Evolutionary conservation across 2,329 filamentous ascomycete genomes (phyloP).

Genomic region (Claviceps pazoutovae): DNA sequence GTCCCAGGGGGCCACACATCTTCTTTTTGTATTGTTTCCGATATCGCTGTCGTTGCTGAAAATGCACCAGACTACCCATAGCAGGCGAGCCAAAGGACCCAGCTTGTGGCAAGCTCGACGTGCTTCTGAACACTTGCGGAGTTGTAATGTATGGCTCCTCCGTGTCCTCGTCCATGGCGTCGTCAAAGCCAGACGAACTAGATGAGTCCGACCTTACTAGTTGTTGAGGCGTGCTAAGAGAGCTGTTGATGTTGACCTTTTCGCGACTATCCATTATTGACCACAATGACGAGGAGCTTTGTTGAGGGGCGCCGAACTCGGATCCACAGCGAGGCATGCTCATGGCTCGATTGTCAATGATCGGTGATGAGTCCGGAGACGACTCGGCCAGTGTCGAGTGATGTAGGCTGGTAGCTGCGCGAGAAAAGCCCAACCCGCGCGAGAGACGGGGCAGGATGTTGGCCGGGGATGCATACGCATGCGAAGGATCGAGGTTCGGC

Average conservation of each 20-base stretch:
- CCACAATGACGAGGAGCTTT: conserved; percentile 60
- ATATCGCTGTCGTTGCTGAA: conserved; percentile 63
- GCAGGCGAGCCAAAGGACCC: conserved; percentile 57
- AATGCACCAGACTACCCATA: conserved; percentile 65
- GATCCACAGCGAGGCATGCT: conserved; percentile 43
- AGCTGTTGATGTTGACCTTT: conserved; percentile 61
- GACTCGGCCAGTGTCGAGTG: conserved; percentile 88
- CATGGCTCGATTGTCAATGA: conserved; percentile 54
- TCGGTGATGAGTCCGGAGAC: conserved; percentile 82
- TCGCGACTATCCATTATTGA: conserved; percentile 57
- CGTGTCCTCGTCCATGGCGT: conserved; percentile 58
- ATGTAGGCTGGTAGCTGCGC: conserved; percentile 85
- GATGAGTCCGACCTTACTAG: conserved; percentile 63
- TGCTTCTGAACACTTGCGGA: conserved; percentile 56
- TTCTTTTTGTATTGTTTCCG: conserved; percentile 51
- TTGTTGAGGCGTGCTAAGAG: conserved; percentile 48
- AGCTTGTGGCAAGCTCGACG: conserved; percentile 29
- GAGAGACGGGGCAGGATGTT: conserved; percentile 82
- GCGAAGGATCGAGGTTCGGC: conserved; percentile 71
- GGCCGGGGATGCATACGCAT: conserved; percentile 74
- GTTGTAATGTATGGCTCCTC: conserved; percentile 74
- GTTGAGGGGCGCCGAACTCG: conserved; percentile 38
- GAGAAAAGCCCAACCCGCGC: conserved; percentile 81
- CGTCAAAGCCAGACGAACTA: conserved; percentile 56
- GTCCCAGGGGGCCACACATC: conserved; percentile 31